phyloP scores from a whole-genome alignment of 805 yeast species.

The Yarrowia osloensis region DNA sequence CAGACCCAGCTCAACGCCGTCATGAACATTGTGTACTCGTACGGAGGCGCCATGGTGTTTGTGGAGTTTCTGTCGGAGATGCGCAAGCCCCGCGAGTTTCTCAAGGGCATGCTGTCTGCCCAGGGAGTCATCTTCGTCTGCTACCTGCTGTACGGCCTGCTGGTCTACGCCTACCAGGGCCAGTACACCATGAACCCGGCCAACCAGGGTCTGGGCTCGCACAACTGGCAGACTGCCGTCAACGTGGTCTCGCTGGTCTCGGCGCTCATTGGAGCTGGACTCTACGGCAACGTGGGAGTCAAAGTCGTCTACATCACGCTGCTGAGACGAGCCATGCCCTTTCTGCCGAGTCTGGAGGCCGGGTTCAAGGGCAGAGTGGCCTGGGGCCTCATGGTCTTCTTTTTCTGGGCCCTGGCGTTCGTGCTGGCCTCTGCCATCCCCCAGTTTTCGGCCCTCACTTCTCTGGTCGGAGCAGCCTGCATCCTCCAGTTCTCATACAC shows the following conservation, averaged over 20 bases:
- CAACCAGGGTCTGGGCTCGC: neutral
- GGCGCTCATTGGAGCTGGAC: neutral
- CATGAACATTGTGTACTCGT: conserved; percentile 1
- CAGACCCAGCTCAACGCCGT: conserved; percentile 2
- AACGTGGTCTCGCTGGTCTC: neutral
- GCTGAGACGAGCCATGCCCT: neutral
- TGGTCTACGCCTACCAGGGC: conserved; percentile 6
- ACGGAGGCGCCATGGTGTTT: conserved; percentile 1
- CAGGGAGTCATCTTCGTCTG: neutral
- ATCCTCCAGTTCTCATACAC: conserved; percentile 4
- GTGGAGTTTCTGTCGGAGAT: neutral
- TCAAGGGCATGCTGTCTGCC: neutral
- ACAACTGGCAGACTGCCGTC: neutral
- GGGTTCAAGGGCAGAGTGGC: neutral
- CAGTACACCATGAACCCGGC: neutral
- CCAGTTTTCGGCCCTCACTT: neutral
- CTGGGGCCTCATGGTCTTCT: neutral
- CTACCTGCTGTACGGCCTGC: neutral
- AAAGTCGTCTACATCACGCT: neutral
- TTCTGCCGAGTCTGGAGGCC: neutral
- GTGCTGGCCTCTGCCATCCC: neutral
- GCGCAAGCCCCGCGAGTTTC: neutral
- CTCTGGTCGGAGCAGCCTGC: neutral
- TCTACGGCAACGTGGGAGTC: neutral
- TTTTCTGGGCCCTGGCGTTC: neutral